Evolutionary conservation across 1,139 yeast genomes (phyloP).

Genomic region (Geotrichum carabidarum): DNA sequence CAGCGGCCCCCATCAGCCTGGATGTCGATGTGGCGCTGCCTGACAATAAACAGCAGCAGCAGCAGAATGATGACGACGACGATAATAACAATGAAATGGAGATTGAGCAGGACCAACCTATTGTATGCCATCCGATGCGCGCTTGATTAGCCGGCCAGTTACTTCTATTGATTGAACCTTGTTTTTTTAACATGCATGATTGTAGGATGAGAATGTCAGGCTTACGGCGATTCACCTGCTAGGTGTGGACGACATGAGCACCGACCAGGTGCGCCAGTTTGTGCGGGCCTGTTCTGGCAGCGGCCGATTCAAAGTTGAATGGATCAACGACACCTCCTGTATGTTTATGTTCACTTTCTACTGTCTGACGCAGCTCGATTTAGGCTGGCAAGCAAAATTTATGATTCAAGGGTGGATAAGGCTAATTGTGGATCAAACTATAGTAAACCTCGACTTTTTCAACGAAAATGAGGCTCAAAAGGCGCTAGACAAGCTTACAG

Average conservation of each 20-base stretch:
- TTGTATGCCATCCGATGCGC: not conserved
- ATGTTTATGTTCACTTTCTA: not conserved
- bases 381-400: no score
- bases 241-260: constrained; percentile 68
- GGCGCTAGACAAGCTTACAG: constrained; percentile 1
- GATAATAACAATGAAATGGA: constrained; percentile 8
- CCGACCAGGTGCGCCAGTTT: constrained; percentile 57
- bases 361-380: no score
- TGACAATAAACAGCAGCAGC: no score
- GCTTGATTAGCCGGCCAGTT: not conserved
- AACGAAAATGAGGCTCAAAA: constrained; percentile 19
- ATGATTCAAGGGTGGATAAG: no score
- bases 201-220: not conserved
- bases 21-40: no score
- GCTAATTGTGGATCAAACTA: constrained; percentile 21
- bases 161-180: not conserved
- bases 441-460: constrained; percentile 14
- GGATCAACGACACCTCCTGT: constrained; percentile 60
- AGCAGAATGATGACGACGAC: not conserved
- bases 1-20: no score
- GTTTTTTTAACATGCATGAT: not conserved
- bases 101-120: not conserved
- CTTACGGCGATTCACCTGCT: constrained; percentile 48
- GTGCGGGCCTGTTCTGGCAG: constrained; percentile 48
- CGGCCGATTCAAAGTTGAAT: constrained; percentile 49